Conservation (phyloP, 2,329 filamentous ascomycete genomes). For the Penicillium decumbens region DNA sequence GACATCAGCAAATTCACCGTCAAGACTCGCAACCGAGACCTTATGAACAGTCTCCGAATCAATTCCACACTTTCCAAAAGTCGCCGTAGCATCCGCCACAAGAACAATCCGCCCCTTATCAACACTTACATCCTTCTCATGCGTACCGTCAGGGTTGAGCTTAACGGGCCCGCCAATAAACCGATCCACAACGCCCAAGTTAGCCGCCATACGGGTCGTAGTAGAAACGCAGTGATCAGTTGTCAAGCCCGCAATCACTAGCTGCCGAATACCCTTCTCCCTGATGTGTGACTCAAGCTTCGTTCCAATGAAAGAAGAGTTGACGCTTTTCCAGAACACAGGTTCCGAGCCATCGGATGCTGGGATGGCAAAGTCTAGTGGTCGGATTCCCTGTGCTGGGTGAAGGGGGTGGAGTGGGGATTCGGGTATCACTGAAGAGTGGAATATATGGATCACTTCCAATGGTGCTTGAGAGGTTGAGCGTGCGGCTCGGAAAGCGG, state of each 20-base stretch:
- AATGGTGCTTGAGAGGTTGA: slow-evolving; percentile 10
- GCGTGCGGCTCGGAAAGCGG: slow-evolving; percentile 31
- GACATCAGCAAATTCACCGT: slow-evolving; percentile 46
- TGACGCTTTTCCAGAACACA: slow-evolving; percentile 44
- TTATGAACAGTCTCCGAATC: slow-evolving; percentile 47
- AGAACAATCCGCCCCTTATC: slow-evolving; percentile 39
- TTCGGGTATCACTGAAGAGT: slow-evolving; percentile 36
- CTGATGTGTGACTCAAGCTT: slow-evolving; percentile 39
- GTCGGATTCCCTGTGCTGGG: slow-evolving; percentile 24
- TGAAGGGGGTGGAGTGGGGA: slow-evolving; percentile 38
- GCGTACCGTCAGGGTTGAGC: slow-evolving; percentile 19
- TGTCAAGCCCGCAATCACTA: slow-evolving; percentile 43
- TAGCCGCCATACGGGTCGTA: slow-evolving; percentile 46
- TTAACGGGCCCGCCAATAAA: slow-evolving; percentile 14
- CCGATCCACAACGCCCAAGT: slow-evolving; percentile 42
- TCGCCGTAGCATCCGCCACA: slow-evolving; percentile 46
- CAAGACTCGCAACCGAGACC: slow-evolving; percentile 44
- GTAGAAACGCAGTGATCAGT: slow-evolving; percentile 52
- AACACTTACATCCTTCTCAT: slow-evolving; percentile 17
- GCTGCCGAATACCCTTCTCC: slow-evolving; percentile 32
- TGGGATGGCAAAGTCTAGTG: slow-evolving; percentile 31
- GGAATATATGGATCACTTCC: slow-evolving; percentile 46
- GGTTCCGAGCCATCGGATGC: slow-evolving; percentile 33
- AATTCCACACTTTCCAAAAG: slow-evolving; percentile 42
- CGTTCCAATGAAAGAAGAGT: slow-evolving; percentile 47